Evolutionary conservation across 2,329 filamentous ascomycete species (phyloP).

Genomic region (Ceratocystis variospora): DNA sequence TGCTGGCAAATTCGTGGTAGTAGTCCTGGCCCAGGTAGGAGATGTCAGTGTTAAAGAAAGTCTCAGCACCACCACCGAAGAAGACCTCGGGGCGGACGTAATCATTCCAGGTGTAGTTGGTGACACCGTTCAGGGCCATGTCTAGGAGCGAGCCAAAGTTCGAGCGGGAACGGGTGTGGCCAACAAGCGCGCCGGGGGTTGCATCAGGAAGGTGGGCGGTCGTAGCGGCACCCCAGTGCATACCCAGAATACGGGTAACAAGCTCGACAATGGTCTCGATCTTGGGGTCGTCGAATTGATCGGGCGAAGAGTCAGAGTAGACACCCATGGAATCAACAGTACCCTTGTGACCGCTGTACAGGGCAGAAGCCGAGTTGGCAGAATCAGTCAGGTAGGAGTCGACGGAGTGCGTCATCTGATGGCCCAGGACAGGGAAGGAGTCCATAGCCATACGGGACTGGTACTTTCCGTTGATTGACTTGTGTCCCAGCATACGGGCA

Average conservation of each 20-base stretch:
- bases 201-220: constrained; percentile 75
- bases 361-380: constrained; percentile 68
- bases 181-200: constrained; percentile 60
- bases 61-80: constrained; percentile 70
- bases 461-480: constrained; percentile 74
- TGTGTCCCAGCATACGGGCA: constrained; percentile 66
- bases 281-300: constrained; percentile 70
- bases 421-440: constrained; percentile 70
- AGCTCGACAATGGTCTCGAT: constrained; percentile 72
- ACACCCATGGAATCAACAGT: constrained; percentile 68
- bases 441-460: constrained; percentile 63
- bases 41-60: constrained; percentile 52
- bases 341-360: constrained; percentile 74
- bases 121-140: constrained; percentile 59
- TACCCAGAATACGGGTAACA: constrained; percentile 53
- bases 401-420: constrained; percentile 81
- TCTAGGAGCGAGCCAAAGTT: constrained; percentile 62
- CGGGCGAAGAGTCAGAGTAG: constrained; percentile 62
- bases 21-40: constrained; percentile 63
- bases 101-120: constrained; percentile 69
- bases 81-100: constrained; percentile 64
- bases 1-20: constrained; percentile 61
- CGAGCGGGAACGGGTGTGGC: constrained; percentile 57
- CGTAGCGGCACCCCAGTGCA: constrained; percentile 52
- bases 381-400: constrained; percentile 78